Evolutionary conservation across 306 rosid species (phyloP), one percentile per base, ranked within the genome.

Genomic region (Rosa lucieae): DNA sequence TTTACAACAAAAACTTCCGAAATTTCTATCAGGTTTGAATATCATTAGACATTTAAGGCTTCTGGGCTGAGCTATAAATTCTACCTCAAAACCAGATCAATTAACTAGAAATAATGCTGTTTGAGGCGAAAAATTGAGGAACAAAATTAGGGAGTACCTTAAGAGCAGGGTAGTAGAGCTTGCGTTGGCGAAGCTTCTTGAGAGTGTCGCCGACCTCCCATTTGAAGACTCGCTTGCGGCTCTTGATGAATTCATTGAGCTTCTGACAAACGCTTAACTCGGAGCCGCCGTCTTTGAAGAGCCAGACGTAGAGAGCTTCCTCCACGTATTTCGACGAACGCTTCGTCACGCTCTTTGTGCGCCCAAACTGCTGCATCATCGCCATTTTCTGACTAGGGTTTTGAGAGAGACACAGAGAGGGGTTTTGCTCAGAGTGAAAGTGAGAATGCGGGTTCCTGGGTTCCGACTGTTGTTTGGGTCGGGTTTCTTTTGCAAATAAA

Each of bases 201-300:
- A 93, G 90, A 4, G 96, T 91, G 58, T 89, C 92, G 14, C 94
- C 94, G 8, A 90, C 96, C 82, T 95, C 99, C 97, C 99, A 95
- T 89, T 93, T 95, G 92, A 82, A 95, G 77, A 91, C 97, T 62
- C 86, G 94, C 78, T 93, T 91, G 72, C 82, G 83, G 80, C 82
- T 85, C 82, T 82, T 91, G 83, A 95, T 70, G 81, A 95, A 91
- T 66, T 72, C 85, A 73, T 91, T 91, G 78, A 95, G 92, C 69
- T 87, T 91, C 66, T 81, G 89, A 20, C 96, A 89, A 72, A 93
- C 86, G 61, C 51, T 89, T 80, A 77, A 68, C 79, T 90, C 85
- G 37, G 94, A 83, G 39, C 91, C 69, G 37, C 99, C 98, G 1
- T 93, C 94, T 80, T 83, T 91, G 90, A 95, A 90, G 39, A 95